phyloP scores from a whole-genome alignment of 2,329 filamentous ascomycete species.

The Cytospora leucostoma region DNA sequence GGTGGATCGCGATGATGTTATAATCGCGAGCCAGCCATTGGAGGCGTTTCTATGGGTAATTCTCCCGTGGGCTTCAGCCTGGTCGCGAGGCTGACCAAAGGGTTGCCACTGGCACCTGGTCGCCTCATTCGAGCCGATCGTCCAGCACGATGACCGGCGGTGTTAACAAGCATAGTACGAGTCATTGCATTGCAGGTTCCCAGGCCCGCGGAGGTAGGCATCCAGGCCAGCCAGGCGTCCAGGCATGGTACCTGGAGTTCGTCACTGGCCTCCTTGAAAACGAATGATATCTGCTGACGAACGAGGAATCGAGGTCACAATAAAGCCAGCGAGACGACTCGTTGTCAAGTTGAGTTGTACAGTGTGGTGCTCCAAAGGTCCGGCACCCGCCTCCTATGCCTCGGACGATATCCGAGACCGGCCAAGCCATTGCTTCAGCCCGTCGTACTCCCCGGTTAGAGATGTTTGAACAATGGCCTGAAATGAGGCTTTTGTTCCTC shows the following conservation, averaged over 20 bases:
- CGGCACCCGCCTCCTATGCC: constrained; percentile 3
- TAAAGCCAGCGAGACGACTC: constrained; percentile 7
- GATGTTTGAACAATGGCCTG: constrained; percentile 17
- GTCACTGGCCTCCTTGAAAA: constrained; percentile 15
- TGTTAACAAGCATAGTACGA: constrained; percentile 17
- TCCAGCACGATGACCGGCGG: constrained; percentile 5
- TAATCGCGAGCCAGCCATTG: not conserved
- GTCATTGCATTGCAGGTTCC: constrained; percentile 12
- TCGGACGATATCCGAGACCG: constrained; percentile 24
- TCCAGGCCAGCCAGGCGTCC: not conserved
- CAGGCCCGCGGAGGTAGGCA: not conserved
- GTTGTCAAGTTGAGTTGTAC: constrained; percentile 15
- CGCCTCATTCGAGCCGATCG: constrained; percentile 12
- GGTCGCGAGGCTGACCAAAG: not conserved
- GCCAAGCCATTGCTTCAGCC: constrained; percentile 12
- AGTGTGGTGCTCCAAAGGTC: constrained; percentile 22
- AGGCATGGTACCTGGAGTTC: constrained; percentile 4
- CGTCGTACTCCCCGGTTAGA: constrained; percentile 13
- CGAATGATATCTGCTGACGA: constrained; percentile 13
- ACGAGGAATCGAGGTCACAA: constrained; percentile 2
- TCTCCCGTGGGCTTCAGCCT: not conserved
- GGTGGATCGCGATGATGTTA: not conserved
- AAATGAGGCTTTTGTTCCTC: constrained; percentile 19
- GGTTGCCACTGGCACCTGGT: constrained; percentile 8
- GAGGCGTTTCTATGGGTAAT: not conserved